Percentiles rank a stretch among this genome's conserved stretches.
Evolutionary conservation across 495 filamentous ascomycete species (phyloP).

Genomic region (Xylaria sp.): DNA sequence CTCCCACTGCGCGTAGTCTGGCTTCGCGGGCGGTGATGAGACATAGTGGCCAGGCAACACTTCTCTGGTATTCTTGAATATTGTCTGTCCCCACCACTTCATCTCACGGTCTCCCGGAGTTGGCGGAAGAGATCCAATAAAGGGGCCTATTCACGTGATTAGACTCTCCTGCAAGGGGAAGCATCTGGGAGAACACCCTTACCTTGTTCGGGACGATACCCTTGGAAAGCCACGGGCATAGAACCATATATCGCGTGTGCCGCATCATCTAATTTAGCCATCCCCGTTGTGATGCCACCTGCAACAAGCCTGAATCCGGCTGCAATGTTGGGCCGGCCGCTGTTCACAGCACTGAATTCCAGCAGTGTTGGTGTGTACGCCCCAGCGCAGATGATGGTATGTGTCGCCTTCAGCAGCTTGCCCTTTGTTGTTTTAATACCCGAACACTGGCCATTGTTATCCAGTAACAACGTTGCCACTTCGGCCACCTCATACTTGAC

Average conservation of each 20-base stretch:
- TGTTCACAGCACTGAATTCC: slow-evolving; percentile 54
- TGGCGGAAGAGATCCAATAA: slow-evolving; percentile 46
- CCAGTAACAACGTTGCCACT: slow-evolving; percentile 52
- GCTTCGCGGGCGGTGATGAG: slow-evolving; percentile 56
- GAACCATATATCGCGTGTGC: slow-evolving; percentile 38
- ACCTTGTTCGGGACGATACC: slow-evolving; percentile 36
- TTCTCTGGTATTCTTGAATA: slow-evolving; percentile 61
- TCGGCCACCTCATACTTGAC: slow-evolving; percentile 60
- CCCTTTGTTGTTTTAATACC: slow-evolving; percentile 56
- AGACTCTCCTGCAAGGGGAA: background rate
- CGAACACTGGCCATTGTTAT: slow-evolving; percentile 47
- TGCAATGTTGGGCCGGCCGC: slow-evolving; percentile 52
- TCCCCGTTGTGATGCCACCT: slow-evolving; percentile 59
- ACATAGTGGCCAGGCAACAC: slow-evolving; percentile 49
- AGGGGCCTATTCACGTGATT: slow-evolving; percentile 32
- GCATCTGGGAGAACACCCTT: background rate
- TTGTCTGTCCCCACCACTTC: slow-evolving; percentile 62
- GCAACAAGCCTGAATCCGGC: slow-evolving; percentile 62
- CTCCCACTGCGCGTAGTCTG: slow-evolving; percentile 57
- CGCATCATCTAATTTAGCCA: slow-evolving; percentile 43
- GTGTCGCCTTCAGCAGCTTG: slow-evolving; percentile 49
- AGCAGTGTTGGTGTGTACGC: slow-evolving; percentile 66
- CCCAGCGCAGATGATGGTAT: slow-evolving; percentile 62
- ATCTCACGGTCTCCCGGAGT: slow-evolving; percentile 50
- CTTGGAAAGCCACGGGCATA: slow-evolving; percentile 48